Base-by-base conservation (phyloP, 176 grass and related monocot genomes). In the Urochloa ruziziensis region DNA sequence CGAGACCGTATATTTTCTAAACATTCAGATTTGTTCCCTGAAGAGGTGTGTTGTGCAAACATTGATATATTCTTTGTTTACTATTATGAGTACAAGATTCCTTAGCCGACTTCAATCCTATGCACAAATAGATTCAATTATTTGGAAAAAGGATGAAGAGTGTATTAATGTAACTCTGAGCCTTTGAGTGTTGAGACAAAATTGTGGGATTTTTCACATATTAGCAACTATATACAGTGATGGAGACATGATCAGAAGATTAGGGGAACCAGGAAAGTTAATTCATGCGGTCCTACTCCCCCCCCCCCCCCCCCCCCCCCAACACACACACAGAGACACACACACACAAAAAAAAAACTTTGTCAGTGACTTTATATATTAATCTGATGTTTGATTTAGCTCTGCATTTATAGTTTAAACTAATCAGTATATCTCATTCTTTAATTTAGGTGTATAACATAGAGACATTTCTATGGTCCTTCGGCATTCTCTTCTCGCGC, bases 401-500 rank as follows among this genome's bases (percentile, higher is more conserved):
- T 53, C 16, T 67, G 62, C n/a, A 75, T 86, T 77, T 86, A 21
- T 46, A 35, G 23, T 78, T 44, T 48, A 77, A 27, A 28, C 24
- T 78, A 15, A 80, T 72, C 80, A 32, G 47, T 51, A 14, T 77
- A 13, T 35, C 14, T 80, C 67, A 57, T 37, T 10, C 73, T 35
- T 79, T 75, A 66, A 82, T 86, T 84, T 73, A 98, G 96, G 82
- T 98, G n/a, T 98, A 92, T 67, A 98, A 92, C 85, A 92, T 98
- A 78, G 89, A 94, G 70, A 90, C 85, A 33, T 98, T 95, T 84
- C 72, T 89, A 86, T 95, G 96, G 96, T 98, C 96, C 67, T 95
- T 98, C 36, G 93, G 96, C 47, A 98, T 98, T 93, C 93, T 98
- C 47, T 98, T 98, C 80, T 98, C 96, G 78, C 96, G 93, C 59